Base-by-base conservation (phyloP, 495 filamentous ascomycete genomes). In the Penicillium flavigenum region DNA sequence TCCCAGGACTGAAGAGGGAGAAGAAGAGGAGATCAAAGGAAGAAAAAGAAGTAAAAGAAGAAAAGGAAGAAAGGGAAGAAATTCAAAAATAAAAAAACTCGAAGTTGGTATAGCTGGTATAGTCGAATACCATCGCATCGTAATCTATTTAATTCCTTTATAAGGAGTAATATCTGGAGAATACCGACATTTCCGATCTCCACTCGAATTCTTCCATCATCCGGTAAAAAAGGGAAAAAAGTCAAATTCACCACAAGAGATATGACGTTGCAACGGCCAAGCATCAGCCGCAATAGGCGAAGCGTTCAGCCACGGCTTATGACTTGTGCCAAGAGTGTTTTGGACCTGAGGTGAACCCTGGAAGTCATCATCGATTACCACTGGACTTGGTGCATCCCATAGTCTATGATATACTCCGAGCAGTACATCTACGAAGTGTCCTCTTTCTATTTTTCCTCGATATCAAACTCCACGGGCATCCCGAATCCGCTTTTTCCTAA, bases 11-110 rank as follows among this genome's bases (percentile, higher is more conserved):
- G 42, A 16, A 50, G 45, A 31, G 29, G 31, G 36, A 34, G 43
- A 53, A 42, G 43, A 46, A 45, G 34, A 26, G 44, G 14, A 43
- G 47, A 42, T 12, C 44, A 31, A 47, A 39, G 11, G 51, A 10
- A 54, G 45, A 29, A 46, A 50, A 44, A 39, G 36, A 56, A 10
- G 22, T 47, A 32, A 55, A 58, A 41, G 26, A 19, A 52, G 10
- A 59, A 47, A 27, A 48, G 51, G 47, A 48, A 54, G 47, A 31
- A 38, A 56, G 54, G 26, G 47, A 60, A 19, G 32, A 59, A 47
- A 36, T 36, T 5, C 11, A 50, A 49, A 31, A 38, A 20, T 10
- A 19, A 44, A 43, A 29, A 54, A 45, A 43, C 29, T 48, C 12
- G 55, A 56, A 56, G 24, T 4, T 24, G 24, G 24, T 26, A 26